Conservation (phyloP, 2,329 filamentous ascomycete species). For the Colletotrichum musicola region DNA sequence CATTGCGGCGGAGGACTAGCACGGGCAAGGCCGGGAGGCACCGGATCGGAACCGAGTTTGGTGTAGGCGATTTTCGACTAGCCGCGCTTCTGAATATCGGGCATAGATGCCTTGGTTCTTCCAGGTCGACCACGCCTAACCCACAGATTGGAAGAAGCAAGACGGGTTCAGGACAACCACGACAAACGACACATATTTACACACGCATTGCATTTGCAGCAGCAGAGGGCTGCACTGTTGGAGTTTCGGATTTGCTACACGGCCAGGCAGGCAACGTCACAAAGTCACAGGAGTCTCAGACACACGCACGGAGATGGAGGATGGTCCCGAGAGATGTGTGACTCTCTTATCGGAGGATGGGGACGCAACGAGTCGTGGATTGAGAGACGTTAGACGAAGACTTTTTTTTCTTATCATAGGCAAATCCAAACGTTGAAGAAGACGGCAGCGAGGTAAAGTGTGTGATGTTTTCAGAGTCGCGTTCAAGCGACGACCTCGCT, state of each 20-base stretch:
- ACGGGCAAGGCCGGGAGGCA: neutral
- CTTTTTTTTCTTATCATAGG: constrained; percentile 2
- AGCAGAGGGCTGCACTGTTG: constrained; percentile 36
- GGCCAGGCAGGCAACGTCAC: constrained; percentile 27
- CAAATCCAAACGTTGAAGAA: constrained; percentile 7
- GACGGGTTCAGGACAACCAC: constrained; percentile 16
- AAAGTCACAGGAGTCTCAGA: constrained; percentile 5
- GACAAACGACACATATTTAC: constrained; percentile 18
- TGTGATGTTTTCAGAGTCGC: neutral
- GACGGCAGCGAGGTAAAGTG: too few species aligned
- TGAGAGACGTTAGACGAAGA: constrained; percentile 8
- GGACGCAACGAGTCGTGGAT: neutral
- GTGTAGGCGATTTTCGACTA: neutral
- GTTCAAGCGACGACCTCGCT: constrained; percentile 50
- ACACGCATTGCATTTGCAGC: constrained; percentile 38
- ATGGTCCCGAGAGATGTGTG: constrained; percentile 3
- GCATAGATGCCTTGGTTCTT: neutral
- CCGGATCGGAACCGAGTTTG: neutral
- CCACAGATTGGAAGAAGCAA: constrained; percentile 1
- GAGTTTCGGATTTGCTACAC: constrained; percentile 38
- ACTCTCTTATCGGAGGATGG: neutral
- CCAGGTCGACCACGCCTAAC: neutral
- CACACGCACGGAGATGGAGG: constrained; percentile 3
- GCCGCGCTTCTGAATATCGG: neutral
- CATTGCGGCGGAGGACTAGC: neutral